Conservation (phyloP, 441 rosid genomes). For the Pelargonium fulgidum region DNA sequence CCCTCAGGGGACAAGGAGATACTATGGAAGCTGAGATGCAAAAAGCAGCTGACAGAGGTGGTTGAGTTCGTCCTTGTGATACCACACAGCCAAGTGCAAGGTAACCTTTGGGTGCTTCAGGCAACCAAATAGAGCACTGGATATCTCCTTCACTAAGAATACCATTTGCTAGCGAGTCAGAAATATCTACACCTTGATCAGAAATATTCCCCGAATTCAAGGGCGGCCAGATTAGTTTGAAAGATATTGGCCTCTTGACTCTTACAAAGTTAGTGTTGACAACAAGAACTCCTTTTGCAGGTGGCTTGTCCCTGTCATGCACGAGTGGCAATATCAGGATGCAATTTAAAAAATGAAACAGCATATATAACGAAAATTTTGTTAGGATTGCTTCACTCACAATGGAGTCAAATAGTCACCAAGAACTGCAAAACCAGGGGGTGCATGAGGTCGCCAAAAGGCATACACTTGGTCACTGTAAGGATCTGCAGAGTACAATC, state of each 20-base stretch:
- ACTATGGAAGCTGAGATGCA: conserved; percentile 75
- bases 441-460: conserved; percentile 93
- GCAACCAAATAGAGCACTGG: conserved; percentile 80
- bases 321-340: conserved; percentile 21
- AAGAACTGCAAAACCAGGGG: conserved; percentile 92
- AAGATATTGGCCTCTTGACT: conserved; percentile 77
- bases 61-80: conserved; percentile 57
- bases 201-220: conserved; percentile 36
- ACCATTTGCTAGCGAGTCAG: conserved; percentile 21
- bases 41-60: conserved; percentile 62
- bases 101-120: conserved; percentile 88
- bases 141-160: conserved; percentile 25
- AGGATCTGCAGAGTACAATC: conserved; percentile 45
- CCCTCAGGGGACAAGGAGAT: conserved; percentile 85
- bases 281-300: conserved; percentile 86
- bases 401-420: conserved; percentile 89
- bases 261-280: conserved; percentile 71
- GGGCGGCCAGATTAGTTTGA: conserved; percentile 70
- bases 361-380: conserved; percentile 19
- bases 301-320: conserved; percentile 88
- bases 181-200: conserved; percentile 25
- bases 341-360: conserved; percentile 7
- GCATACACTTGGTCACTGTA: conserved; percentile 55
- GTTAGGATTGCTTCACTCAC: conserved; percentile 40
- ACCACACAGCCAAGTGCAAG: conserved; percentile 87